Conservation (phyloP, 164 flowering plant genomes). For the Warburgia ugandensis region DNA sequence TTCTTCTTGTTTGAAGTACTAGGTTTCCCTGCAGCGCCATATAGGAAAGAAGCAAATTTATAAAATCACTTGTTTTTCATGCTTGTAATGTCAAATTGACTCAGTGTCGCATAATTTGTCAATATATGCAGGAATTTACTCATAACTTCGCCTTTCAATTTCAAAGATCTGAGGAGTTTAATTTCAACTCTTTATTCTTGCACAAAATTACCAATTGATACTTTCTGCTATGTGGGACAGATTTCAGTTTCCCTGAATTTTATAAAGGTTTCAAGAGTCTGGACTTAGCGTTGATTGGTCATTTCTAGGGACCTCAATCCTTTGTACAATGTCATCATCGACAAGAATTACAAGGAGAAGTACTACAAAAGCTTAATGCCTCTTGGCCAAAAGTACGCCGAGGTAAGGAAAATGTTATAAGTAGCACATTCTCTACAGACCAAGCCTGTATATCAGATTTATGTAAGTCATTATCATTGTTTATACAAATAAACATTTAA, state of each 20-base stretch:
- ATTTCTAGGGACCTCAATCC: constrained; percentile 88
- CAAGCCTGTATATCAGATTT: no score
- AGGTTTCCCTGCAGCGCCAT: no score
- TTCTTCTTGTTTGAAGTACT: no score
- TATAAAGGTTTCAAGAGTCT: constrained; percentile 12
- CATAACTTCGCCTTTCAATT: no score
- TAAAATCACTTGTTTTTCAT: no score
- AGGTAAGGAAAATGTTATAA: constrained; percentile 32
- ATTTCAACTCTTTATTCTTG: no score
- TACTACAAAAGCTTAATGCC: constrained; percentile 63
- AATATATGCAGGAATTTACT: no score
- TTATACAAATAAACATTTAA: constrained; percentile 25
- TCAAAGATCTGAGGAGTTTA: no score
- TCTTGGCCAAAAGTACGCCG: constrained; percentile 61
- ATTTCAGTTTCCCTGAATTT: constrained; percentile 11
- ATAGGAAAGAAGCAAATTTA: no score
- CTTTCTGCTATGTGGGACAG: constrained; percentile 10
- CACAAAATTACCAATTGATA: constrained; percentile 3
- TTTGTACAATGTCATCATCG: constrained; percentile 52
- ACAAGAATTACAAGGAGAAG: constrained; percentile 62
- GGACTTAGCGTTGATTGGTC: constrained; percentile 14
- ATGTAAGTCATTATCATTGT: background rate
- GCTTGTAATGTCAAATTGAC: no score
- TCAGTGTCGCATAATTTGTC: no score
- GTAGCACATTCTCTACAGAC: background rate